Conservation (phyloP, 176 grass and related monocot species). For the Cocos nucifera region DNA sequence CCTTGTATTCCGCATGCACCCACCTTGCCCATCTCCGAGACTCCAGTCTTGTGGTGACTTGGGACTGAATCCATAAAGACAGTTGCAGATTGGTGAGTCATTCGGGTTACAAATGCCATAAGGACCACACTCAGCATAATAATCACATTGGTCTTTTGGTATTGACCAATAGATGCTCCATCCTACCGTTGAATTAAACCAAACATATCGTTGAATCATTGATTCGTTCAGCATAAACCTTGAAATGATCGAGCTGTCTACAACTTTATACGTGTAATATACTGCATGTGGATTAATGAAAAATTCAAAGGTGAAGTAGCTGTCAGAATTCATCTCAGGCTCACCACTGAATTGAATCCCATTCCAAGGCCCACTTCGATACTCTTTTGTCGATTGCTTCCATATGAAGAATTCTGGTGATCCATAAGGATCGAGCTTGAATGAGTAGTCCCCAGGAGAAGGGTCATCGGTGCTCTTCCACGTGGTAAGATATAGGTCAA, state of each 20-base stretch:
- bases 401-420: not conserved
- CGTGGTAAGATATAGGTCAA: not conserved
- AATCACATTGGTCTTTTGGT: conserved; percentile 4
- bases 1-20: not conserved
- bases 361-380: not conserved
- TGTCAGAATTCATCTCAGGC: not conserved
- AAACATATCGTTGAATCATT: too few relatives aligned
- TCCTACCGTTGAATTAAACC: too few relatives aligned
- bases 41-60: not conserved
- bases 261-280: too few relatives aligned
- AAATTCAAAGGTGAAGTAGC: too few relatives aligned
- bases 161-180: not conserved
- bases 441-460: not conserved
- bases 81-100: conserved; percentile 6
- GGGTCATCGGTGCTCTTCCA: not conserved
- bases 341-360: not conserved
- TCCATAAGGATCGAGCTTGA: not conserved
- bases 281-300: too few relatives aligned
- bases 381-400: not conserved
- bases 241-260: too few relatives aligned
- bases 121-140: conserved; percentile 2
- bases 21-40: conserved; percentile 3
- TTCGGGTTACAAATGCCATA: conserved; percentile 11
- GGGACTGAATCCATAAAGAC: conserved; percentile 12
- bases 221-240: too few relatives aligned